These are phyloP conservation scores for Narthecium ossifragum DNA, from an alignment of 106 monocot species.

Conservation along the genomic window DNA sequence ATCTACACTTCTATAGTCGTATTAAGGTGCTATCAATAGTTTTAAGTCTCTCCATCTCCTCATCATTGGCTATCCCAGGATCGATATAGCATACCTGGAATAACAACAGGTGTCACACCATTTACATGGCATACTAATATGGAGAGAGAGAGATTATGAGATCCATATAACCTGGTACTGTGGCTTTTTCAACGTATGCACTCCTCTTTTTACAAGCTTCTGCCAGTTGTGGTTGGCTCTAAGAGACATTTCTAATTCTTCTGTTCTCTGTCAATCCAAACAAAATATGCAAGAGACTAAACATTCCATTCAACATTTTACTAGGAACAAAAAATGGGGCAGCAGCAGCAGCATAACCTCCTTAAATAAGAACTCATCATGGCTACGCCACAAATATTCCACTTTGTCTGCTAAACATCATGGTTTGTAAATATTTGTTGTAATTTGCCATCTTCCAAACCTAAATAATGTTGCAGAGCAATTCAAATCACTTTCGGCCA, in stretches of 20 bases:
- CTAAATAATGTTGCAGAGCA: too few species aligned
- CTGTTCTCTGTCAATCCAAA: slow-evolving; percentile 71
- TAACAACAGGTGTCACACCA: slow-evolving; percentile 2
- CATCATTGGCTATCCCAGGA: slow-evolving; percentile 42
- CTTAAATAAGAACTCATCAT: too few species aligned
- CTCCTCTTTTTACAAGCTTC: slow-evolving; percentile 74
- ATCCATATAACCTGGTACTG: slow-evolving; percentile 77
- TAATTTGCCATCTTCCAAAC: too few species aligned
- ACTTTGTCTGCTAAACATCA: too few species aligned
- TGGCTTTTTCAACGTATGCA: slow-evolving; percentile 74
- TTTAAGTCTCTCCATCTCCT: slow-evolving; percentile 63
- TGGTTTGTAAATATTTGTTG: too few species aligned
- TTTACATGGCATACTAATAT: not conserved
- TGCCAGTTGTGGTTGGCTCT: slow-evolving; percentile 73
- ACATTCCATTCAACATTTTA: too few species aligned
- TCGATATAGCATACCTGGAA: slow-evolving; percentile 70
- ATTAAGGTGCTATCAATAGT: slow-evolving; percentile 51
- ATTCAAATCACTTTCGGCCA: too few species aligned
- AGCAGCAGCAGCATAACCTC: too few species aligned
- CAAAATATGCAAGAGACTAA: not conserved
- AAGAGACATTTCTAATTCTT: slow-evolving; percentile 65
- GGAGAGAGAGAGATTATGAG: not conserved
- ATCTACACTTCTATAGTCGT: slow-evolving; percentile 28
- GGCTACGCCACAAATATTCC: too few species aligned
- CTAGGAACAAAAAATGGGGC: too few species aligned